Base-by-base conservation (phyloP, 1,284 basidiomycete species). In the Butyriboletus appendiculatus region DNA sequence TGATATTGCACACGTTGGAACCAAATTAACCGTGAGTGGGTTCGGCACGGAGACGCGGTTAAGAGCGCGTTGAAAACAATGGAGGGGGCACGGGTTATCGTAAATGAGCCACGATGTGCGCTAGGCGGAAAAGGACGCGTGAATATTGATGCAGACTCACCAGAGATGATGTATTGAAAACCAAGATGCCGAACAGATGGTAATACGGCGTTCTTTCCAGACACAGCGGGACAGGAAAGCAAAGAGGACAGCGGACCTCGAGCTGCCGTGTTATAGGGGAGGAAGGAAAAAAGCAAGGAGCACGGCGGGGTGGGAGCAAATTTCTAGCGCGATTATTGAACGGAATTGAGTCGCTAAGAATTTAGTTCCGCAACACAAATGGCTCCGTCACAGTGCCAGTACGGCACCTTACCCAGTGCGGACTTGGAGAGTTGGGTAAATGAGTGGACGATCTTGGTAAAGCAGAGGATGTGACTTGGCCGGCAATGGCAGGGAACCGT, bases 111-210 rank as follows among this genome's bases (percentile, higher is more conserved):
- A 65, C 60, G 67, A 66, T 70, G 63, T 56, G 62, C 59, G 55
- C 50, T 64, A 66, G 62, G 60, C 66, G 61, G 59, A 56, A 65
- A 65, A 73, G 66, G 70, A 77, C 76, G 76, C 75, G 71, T 66
- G 56, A 50, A 68, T 59, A n/a, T n/a, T n/a, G 48, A 68, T 55
- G 53, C n/a, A 50, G 56, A 68, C 67, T 67, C 64, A 69, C 71
- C 59, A 62, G 55, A 68, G 57, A 67, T 68, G 68, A 68, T 68
- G 62, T 72, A 72, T 47, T 41, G 54, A 60, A 59, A 61, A 58
- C 59, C 59, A 68, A 66, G 53, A 67, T 47, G 50, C 60, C 51
- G 56, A 56, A 52, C 42, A 45, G 47, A 55, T 47, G 48, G 48
- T 26, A 55, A 45, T 40, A 46, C 47, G 49, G 53, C 51, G 53